These are phyloP conservation scores for Tetradesmus lagerheimii DNA, from an alignment of 139 green algal species.

Conservation along the genomic window DNA sequence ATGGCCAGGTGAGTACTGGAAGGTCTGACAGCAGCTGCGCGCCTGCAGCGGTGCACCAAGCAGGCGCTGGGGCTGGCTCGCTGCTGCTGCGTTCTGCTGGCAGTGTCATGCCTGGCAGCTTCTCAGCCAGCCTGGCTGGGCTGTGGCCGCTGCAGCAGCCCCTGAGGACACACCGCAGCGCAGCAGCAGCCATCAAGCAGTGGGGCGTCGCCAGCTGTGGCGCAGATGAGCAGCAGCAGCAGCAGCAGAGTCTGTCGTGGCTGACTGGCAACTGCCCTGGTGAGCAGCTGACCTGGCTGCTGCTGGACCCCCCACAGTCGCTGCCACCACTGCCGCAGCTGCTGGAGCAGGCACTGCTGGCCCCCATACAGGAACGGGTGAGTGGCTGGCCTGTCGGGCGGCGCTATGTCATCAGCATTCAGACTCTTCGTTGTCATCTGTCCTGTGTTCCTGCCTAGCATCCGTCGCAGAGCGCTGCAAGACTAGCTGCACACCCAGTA, in stretches of 20 bases:
- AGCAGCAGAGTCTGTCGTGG: background rate
- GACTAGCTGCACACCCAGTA: background rate
- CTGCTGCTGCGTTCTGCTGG: slow-evolving; percentile 11
- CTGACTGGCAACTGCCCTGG: background rate
- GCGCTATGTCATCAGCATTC: too few species aligned
- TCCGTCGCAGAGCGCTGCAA: too few species aligned
- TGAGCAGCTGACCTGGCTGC: slow-evolving; percentile 37
- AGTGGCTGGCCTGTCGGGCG: too few species aligned
- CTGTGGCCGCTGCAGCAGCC: slow-evolving; percentile 50
- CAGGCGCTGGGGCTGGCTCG: background rate
- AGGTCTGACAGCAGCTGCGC: background rate
- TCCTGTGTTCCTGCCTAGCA: too few species aligned
- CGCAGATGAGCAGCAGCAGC: background rate
- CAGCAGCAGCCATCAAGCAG: background rate
- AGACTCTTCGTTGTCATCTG: too few species aligned
- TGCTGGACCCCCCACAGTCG: background rate
- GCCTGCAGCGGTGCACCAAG: background rate
- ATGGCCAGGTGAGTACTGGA: too few species aligned
- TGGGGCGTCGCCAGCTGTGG: background rate
- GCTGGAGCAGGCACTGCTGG: slow-evolving; percentile 43
- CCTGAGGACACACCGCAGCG: background rate
- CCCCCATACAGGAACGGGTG: slow-evolving; percentile 46
- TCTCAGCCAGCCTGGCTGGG: slow-evolving; percentile 4
- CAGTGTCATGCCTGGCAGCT: background rate
- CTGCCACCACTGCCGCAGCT: slow-evolving; percentile 15